A percentile compares a stretch with the other conserved stretches of the same genome.
Conservation (phyloP, 169 alveolate genomes). For the Eimeria brunetti region DNA sequence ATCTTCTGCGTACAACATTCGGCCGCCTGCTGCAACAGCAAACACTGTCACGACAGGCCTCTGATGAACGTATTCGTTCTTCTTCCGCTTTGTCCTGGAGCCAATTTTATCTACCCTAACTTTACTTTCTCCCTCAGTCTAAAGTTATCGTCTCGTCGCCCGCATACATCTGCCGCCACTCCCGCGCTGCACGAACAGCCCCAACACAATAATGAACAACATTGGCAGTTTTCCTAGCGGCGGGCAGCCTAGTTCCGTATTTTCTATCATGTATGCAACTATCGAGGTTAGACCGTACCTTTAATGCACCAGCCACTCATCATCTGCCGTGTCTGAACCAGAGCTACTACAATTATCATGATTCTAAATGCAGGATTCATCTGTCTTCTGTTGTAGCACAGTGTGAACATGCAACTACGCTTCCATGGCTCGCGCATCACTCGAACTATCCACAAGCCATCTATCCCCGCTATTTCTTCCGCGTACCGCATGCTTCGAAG, state of each 20-base stretch:
- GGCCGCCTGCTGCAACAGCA: neutral
- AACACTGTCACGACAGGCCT: neutral
- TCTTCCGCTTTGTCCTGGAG: neutral
- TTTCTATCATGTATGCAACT: neutral
- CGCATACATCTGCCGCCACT: slow-evolving; percentile 80
- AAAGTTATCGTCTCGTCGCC: slow-evolving; percentile 55
- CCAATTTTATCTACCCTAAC: neutral
- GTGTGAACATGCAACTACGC: neutral
- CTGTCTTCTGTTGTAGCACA: too few relatives aligned
- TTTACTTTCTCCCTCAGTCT: neutral
- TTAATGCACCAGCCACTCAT: neutral
- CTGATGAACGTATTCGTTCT: neutral
- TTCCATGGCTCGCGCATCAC: neutral
- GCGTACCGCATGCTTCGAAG: neutral
- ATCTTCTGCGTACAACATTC: neutral
- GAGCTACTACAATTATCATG: neutral
- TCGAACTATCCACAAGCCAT: neutral
- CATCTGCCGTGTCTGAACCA: neutral
- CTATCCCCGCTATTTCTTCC: neutral
- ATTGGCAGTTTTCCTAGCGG: neutral
- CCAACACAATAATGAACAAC: neutral
- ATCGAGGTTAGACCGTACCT: neutral
- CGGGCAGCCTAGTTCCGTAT: neutral
- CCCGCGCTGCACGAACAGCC: slow-evolving; percentile 65
- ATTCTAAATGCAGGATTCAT: neutral